These are phyloP conservation scores for Westerdykella aurantiaca DNA, from an alignment of 2,329 filamentous ascomycete genomes.

Conservation along the genomic window DNA sequence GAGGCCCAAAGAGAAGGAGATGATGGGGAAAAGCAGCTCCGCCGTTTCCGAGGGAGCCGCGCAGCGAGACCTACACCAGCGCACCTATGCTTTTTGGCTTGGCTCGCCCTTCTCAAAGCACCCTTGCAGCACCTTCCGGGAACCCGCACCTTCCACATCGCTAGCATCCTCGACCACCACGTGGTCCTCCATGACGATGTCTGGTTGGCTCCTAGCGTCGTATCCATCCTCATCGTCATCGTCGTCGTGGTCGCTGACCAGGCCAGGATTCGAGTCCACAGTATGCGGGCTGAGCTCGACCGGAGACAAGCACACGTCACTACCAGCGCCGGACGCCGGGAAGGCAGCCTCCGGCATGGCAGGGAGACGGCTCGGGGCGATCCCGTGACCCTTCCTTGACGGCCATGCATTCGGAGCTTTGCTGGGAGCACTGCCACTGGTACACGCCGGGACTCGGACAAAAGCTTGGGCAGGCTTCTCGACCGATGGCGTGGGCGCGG, in stretches of 20 bases:
- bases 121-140: slow-evolving; percentile 26
- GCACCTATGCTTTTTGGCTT: slow-evolving; percentile 30
- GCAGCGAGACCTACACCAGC: neutral
- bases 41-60: no score
- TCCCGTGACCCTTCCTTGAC: slow-evolving; percentile 28
- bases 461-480: slow-evolving; percentile 24
- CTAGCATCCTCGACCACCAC: slow-evolving; percentile 37
- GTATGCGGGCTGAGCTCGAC: slow-evolving; percentile 44
- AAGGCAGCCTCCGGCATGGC: slow-evolving; percentile 16
- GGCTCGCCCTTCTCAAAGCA: slow-evolving; percentile 33
- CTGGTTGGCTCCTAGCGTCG: slow-evolving; percentile 32
- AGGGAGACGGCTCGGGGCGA: slow-evolving; percentile 24
- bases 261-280: slow-evolving; percentile 45
- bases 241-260: slow-evolving; percentile 48
- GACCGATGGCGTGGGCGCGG: slow-evolving; percentile 24
- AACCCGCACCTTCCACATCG: slow-evolving; percentile 33
- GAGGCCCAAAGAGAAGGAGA: slow-evolving; percentile 8
- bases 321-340: slow-evolving; percentile 4
- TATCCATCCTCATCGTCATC: slow-evolving; percentile 42
- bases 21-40: slow-evolving; percentile 8
- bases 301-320: slow-evolving; percentile 20
- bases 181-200: slow-evolving; percentile 30
- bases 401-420: slow-evolving; percentile 26
- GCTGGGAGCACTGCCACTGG: slow-evolving; percentile 19
- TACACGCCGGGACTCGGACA: slow-evolving; percentile 27